Evolutionary conservation across 169 alveolate genomes (phyloP).

Genomic region (Plasmodium ovale): DNA sequence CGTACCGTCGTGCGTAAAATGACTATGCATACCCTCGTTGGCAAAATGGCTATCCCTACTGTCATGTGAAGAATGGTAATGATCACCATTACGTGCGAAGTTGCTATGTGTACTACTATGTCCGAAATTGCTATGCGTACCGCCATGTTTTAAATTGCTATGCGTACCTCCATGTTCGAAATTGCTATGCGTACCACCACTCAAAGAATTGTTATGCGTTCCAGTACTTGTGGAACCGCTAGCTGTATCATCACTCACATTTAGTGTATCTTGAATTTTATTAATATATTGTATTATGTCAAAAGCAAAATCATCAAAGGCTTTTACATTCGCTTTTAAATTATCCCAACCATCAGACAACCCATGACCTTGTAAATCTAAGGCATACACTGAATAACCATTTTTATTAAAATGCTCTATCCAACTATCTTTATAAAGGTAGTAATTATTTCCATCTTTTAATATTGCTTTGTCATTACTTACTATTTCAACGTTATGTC

Average conservation of each 20-base stretch:
- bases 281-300: constrained; percentile 81
- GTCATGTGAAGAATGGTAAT: no score
- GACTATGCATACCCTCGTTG: no score
- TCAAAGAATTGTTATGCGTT: no score
- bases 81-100: no score
- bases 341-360: constrained; percentile 76
- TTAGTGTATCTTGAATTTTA: constrained; percentile 40
- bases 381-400: constrained; percentile 78
- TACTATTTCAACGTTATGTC: constrained; percentile 77
- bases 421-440: constrained; percentile 78
- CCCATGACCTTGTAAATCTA: constrained; percentile 82
- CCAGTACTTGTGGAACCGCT: background rate
- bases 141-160: no score
- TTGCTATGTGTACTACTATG: background rate
- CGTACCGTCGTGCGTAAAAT: no score
- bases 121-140: no score
- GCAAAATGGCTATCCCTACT: no score
- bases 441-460: constrained; percentile 64
- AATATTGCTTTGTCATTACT: constrained; percentile 22
- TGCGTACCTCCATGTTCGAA: no score
- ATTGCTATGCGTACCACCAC: no score
- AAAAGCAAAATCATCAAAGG: constrained; percentile 78
- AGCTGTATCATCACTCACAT: background rate
- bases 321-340: constrained; percentile 35
- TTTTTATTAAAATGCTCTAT: constrained; percentile 76